phyloP scores from a whole-genome alignment of 805 yeast genomes.

The Metschnikowia proteae region DNA sequence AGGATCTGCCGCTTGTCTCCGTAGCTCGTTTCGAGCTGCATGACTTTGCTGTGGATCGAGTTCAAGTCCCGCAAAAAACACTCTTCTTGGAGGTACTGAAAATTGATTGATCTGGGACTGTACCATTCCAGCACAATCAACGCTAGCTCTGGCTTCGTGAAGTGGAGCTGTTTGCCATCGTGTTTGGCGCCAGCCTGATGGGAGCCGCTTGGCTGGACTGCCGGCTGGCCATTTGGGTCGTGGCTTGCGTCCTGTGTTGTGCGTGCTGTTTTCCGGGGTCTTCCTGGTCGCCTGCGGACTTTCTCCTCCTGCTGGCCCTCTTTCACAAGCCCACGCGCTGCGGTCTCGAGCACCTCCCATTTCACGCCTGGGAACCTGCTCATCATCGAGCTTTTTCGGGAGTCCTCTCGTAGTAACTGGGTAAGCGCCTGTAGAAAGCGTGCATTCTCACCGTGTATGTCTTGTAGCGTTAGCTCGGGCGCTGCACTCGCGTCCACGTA shows the following conservation, averaged over 20 bases:
- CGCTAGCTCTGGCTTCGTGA: constrained; percentile 15
- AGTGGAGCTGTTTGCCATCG: not conserved
- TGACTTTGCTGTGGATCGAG: constrained; percentile 9
- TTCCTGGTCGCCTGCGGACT: not conserved
- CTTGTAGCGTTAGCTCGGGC: not conserved
- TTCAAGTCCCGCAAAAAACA: constrained; percentile 12
- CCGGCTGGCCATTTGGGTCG: not conserved
- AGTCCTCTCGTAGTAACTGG: constrained; percentile 3
- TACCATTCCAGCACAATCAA: constrained; percentile 19
- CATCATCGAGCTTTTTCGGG: constrained; percentile 7
- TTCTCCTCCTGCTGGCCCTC: not conserved
- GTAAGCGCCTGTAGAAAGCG: constrained; percentile 2
- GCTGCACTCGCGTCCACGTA: not conserved
- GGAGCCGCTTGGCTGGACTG: not conserved
- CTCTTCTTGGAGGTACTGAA: constrained; percentile 13
- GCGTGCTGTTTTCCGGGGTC: not conserved
- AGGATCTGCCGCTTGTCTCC: constrained; percentile 11
- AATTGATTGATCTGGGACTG: constrained; percentile 10
- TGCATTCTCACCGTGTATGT: not conserved
- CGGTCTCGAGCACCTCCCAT: constrained; percentile 8
- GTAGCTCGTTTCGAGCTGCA: constrained; percentile 13
- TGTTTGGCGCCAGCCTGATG: not conserved
- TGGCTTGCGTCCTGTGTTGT: not conserved
- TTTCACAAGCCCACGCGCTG: not conserved
- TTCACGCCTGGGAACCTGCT: constrained; percentile 2